These are phyloP conservation scores for Colletotrichum lentis DNA, from an alignment of 2,329 filamentous ascomycete species.

Conservation along the genomic window DNA sequence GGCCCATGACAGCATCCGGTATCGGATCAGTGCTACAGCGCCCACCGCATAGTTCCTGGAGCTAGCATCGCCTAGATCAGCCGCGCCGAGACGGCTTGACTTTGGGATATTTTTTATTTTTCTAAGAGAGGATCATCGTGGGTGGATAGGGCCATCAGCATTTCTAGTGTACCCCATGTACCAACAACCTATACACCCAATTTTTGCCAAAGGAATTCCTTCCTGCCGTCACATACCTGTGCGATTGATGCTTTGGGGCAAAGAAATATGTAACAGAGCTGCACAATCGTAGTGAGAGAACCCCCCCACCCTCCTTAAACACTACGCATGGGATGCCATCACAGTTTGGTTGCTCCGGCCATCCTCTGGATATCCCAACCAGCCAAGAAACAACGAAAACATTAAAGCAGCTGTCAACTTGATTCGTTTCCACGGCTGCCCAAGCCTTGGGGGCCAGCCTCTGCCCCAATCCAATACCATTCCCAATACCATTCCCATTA, in stretches of 20 bases:
- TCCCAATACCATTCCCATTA: constrained; percentile 11
- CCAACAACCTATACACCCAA: constrained; percentile 8
- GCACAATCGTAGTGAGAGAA: constrained; percentile 9
- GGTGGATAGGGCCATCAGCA: constrained; percentile 6
- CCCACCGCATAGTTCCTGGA: neutral
- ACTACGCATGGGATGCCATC: constrained; percentile 35
- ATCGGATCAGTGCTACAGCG: neutral
- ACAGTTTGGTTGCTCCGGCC: constrained; percentile 26
- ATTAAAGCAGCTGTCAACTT: neutral
- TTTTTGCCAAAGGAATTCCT: neutral
- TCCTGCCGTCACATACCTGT: constrained; percentile 6
- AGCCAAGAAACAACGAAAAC: constrained; percentile 3
- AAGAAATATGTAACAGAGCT: constrained; percentile 15
- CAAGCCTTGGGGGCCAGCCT: no score
- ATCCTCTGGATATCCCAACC: constrained; percentile 38
- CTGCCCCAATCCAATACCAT: neutral
- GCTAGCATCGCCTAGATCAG: neutral
- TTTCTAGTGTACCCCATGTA: constrained; percentile 34
- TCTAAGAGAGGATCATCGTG: neutral
- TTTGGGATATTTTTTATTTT: neutral
- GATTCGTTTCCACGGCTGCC: constrained; percentile 16
- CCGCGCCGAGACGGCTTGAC: neutral
- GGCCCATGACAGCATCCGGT: no score
- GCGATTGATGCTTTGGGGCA: constrained; percentile 6
- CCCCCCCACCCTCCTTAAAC: constrained; percentile 13